Evolutionary conservation across 1,139 yeast species (phyloP).

Genomic region (Chernovozyma aurita): DNA sequence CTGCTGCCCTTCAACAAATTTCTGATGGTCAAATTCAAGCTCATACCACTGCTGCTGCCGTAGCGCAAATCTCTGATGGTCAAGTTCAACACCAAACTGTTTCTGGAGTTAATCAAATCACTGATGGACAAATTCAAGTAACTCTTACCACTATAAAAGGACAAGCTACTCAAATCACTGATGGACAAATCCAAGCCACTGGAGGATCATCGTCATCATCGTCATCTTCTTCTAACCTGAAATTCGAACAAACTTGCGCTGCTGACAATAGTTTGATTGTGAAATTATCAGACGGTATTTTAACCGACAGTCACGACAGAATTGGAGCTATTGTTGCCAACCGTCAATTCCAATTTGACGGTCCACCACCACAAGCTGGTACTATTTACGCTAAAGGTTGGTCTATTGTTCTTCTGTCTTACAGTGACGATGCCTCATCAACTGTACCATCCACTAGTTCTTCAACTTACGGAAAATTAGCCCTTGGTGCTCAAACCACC

Average conservation of each 20-base stretch:
- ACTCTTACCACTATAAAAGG: slow-evolving; percentile 23
- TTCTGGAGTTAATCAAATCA: slow-evolving; percentile 33
- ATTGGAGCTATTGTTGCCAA: slow-evolving; percentile 42
- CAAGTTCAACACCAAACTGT: slow-evolving; percentile 28
- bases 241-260: slow-evolving; percentile 21
- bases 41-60: slow-evolving; percentile 23
- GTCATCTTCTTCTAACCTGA: slow-evolving; percentile 5
- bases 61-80: slow-evolving; percentile 43
- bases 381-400: slow-evolving; percentile 38
- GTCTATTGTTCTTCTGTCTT: slow-evolving; percentile 24
- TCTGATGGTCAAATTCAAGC: slow-evolving; percentile 40
- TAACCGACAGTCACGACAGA: slow-evolving; percentile 32
- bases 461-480: slow-evolving; percentile 24
- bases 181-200: slow-evolving; percentile 27
- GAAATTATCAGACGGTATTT: slow-evolving; percentile 23
- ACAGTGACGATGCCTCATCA: slow-evolving; percentile 10
- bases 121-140: slow-evolving; percentile 48
- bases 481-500: slow-evolving; percentile 34
- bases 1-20: slow-evolving; percentile 24
- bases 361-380: slow-evolving; percentile 43
- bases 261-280: slow-evolving; percentile 25
- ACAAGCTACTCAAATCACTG: slow-evolving; percentile 20
- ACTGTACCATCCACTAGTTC: slow-evolving; percentile 17
- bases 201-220: slow-evolving; percentile 1
- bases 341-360: slow-evolving; percentile 44